Base-by-base conservation (phyloP, 78 protist genomes). In the Dictyostelium intermedium region DNA sequence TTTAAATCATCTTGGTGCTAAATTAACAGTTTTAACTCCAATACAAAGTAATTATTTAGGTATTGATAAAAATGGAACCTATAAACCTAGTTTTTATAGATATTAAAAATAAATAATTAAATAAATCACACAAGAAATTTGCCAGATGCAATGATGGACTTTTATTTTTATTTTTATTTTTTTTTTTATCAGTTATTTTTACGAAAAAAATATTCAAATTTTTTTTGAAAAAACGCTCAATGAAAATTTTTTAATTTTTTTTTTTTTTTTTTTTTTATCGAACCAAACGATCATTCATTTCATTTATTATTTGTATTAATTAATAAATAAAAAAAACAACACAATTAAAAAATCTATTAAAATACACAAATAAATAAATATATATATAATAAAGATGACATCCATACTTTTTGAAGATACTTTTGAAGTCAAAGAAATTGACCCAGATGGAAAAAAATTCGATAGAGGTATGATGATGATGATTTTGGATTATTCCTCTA, bases 1-100 rank as follows among this genome's bases (percentile, higher is more conserved):
- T 94, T 76, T 99, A 30, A 96, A 35, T 78, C 85, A 97, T 93
- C 93, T 98, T 39, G 98, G 97, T 37, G 99, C 89, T 41, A 91
- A 97, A 83, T 97, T 99, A 76, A 98, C 99, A 72, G 43, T 2
- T 41, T 97, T 99, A 73, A 39, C 97, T 84, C 60, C 63, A 39
- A 79, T 37, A 9, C 99, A 99, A 96, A 84, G 99, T 39, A 93
- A 85, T 72, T 99, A 99, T 96, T 56, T 98, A 70, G 98, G 95
- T 47, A 50, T 98, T 60, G 70, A 83, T 23, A 1, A 14, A 43
- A 97, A 83, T 18, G 99, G 99, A 18, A 98, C 99, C 34, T 97
- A 30, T 97, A 98, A 98, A 92, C 72, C 95, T 53, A 91, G 35
- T 39, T 25, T 70, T 86, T 98, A 98, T 97, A 73, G 99, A 45